Evolutionary conservation across 306 rosid genomes (phyloP), one percentile per base, ranked within the genome.

Genomic region (Cyamopsis tetragonoloba): DNA sequence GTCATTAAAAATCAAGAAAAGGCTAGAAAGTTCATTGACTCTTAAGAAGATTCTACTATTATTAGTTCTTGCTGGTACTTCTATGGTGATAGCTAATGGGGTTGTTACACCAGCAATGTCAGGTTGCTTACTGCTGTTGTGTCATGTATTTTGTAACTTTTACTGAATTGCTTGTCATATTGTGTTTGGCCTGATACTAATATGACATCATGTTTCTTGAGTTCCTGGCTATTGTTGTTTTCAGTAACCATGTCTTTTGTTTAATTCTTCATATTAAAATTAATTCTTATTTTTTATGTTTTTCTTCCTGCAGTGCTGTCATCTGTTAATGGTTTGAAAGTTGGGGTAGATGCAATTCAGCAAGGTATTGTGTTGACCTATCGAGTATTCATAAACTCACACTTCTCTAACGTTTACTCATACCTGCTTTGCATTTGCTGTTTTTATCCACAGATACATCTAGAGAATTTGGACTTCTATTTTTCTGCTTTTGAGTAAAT

Each of bases 71-170:
- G 99, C 92, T 83, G 99, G 99, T 66, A 95, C 97, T 74, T 66
- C 97, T 47, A 95, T 95, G 99, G 99, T 95, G 68, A 86, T 95
- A 82, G 97, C 99, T 64, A 92, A 95, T 56, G 99, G 97, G 62
- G 97, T 90, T 73, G 88, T 95, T 69, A 95, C 97, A 7, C 96
- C 99, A 50, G 99, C 87, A 23, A 90, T 95, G 99, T 95, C 96
- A 77, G 95, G 91, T 90, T 58, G 70, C 32, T 62, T 17, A 31
- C 27, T 67, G 66, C 66, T 62, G 41, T 67, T 43, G 22, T 44
- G 39, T 44, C 23, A 4, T 68, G 28, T 62, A 39, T 37, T 72
- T 42, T 46, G 5, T 46, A 44, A 14, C 39, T 70, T 63, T 35
- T 68, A 49, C 44, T 12, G 65, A 64, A 73, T 50, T 66, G 2